These are phyloP conservation scores for Fusarium keratoplasticum DNA, from an alignment of 2,329 filamentous ascomycete genomes.

Conservation along the genomic window DNA sequence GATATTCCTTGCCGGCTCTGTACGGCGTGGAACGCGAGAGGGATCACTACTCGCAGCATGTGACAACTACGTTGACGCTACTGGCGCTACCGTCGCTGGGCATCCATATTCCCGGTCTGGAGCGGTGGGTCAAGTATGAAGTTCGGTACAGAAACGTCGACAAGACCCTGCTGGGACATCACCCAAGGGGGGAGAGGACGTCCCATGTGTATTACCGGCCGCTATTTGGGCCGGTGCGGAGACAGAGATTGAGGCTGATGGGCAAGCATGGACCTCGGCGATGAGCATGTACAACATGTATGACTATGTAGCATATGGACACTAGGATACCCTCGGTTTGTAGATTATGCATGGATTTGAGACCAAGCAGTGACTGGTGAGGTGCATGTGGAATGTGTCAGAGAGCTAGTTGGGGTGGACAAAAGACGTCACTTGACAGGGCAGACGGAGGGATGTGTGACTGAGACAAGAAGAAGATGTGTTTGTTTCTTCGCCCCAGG, in stretches of 20 bases:
- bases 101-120: conserved; percentile 58
- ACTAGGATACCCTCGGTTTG: neutral
- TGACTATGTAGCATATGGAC: neutral
- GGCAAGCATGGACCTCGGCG: conserved; percentile 24
- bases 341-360: neutral
- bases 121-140: conserved; percentile 62
- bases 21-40: conserved; percentile 57
- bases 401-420: neutral
- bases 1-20: conserved; percentile 67
- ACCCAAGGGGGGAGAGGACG: conserved; percentile 22
- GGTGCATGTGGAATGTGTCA: neutral
- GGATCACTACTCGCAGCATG: conserved; percentile 42
- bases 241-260: conserved; percentile 28
- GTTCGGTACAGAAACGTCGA: conserved; percentile 64
- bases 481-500: neutral
- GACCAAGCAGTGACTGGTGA: neutral
- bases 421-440: neutral
- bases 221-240: conserved; percentile 22
- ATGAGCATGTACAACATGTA: conserved; percentile 13
- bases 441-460: neutral
- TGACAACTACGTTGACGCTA: conserved; percentile 52
- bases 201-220: conserved; percentile 13
- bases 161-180: conserved; percentile 49
- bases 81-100: conserved; percentile 66
- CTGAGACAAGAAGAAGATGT: neutral